These are phyloP conservation scores for Moricandia moricandioides DNA, from an alignment of 345 rosid species.

Conservation along the genomic window DNA sequence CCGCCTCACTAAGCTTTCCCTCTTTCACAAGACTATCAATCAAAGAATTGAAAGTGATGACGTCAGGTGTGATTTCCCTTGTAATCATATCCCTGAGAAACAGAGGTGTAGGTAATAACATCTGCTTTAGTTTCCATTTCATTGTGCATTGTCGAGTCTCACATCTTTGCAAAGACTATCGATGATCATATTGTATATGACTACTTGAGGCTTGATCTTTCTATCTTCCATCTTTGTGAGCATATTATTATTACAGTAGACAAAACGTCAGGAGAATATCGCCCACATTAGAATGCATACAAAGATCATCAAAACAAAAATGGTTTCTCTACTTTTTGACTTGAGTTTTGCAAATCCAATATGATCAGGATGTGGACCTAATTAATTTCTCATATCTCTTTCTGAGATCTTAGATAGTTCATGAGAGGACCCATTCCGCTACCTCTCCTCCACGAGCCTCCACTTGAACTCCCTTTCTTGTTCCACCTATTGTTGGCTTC, in stretches of 20 bases:
- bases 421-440: slow-evolving; percentile 85
- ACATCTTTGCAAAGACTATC: slow-evolving; percentile 6
- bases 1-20: slow-evolving; percentile 35
- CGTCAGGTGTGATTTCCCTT: neutral
- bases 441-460: slow-evolving; percentile 56
- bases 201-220: slow-evolving; percentile 2
- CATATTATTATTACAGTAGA: no score
- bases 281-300: no score
- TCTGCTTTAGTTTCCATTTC: no score
- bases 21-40: slow-evolving; percentile 26
- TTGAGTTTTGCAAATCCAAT: slow-evolving; percentile 15
- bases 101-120: no score
- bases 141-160: neutral
- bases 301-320: slow-evolving; percentile 11
- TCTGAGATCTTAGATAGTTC: slow-evolving; percentile 75
- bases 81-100: slow-evolving; percentile 34
- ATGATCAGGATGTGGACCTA: neutral
- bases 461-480: slow-evolving; percentile 47
- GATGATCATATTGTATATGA: slow-evolving; percentile 18
- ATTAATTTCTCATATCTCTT: slow-evolving; percentile 40
- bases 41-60: neutral
- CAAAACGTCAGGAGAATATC: no score
- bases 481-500: slow-evolving; percentile 59
- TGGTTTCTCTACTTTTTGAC: slow-evolving; percentile 8
- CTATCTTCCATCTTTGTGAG: slow-evolving; percentile 7